Conservation (phyloP, 345 rosid species). For the Heritiera littoralis region DNA sequence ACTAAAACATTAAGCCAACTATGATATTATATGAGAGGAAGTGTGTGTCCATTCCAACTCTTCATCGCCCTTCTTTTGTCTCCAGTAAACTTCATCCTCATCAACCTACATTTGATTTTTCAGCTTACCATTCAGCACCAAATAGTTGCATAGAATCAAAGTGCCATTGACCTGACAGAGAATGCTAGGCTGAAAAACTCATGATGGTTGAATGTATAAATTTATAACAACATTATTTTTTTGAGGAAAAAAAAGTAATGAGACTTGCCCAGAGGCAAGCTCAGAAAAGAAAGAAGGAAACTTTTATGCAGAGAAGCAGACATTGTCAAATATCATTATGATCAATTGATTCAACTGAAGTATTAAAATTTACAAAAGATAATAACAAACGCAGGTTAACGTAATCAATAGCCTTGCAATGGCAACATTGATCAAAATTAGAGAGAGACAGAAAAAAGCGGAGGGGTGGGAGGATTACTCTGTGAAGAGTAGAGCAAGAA, state of each 20-base stretch:
- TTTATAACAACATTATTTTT: neutral
- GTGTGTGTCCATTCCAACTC: slow-evolving; percentile 71
- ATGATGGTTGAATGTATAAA: neutral
- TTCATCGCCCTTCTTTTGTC: slow-evolving; percentile 63
- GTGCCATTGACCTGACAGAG: neutral
- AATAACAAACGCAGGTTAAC: slow-evolving; percentile 4
- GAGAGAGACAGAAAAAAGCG: slow-evolving; percentile 12
- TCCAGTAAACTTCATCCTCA: slow-evolving; percentile 86
- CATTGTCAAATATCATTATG: neutral
- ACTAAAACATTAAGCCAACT: slow-evolving; percentile 68
- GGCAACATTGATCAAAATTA: neutral
- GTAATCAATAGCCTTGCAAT: neutral
- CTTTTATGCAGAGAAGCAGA: neutral
- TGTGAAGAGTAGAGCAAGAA: slow-evolving; percentile 54
- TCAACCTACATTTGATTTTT: slow-evolving; percentile 61
- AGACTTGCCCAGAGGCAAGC: neutral
- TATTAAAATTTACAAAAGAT: slow-evolving; percentile 11
- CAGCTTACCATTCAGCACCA: slow-evolving; percentile 16
- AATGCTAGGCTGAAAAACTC: slow-evolving; percentile 1
- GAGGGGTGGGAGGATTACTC: slow-evolving; percentile 37
- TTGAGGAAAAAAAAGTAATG: neutral
- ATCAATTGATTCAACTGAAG: neutral
- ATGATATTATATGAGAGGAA: slow-evolving; percentile 61
- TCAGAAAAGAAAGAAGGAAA: neutral
- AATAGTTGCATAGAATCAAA: neutral